Evolutionary conservation across 148 eudicot species (phyloP).

Genomic region (Vaccinium vitisidaea): DNA sequence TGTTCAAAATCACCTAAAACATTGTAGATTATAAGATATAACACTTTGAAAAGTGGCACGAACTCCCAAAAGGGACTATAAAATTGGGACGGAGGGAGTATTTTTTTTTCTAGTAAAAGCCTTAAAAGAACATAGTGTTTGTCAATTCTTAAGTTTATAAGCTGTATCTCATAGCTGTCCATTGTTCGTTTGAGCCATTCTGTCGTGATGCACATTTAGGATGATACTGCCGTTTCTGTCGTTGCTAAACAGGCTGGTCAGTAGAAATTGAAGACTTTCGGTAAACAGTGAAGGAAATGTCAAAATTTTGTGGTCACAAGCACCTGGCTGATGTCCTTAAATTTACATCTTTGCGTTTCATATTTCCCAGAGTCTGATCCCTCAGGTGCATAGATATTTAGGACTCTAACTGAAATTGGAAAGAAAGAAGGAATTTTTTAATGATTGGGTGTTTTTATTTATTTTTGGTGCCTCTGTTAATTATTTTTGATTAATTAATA

Average conservation of each 20-base stretch:
- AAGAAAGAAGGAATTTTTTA: neutral
- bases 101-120: too few species aligned
- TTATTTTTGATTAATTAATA: neutral
- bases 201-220: neutral
- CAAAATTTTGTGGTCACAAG: neutral
- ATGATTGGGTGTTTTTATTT: neutral
- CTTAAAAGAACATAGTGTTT: too few species aligned
- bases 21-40: too few species aligned
- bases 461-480: neutral
- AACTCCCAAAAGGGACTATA: too few species aligned
- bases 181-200: neutral
- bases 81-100: too few species aligned
- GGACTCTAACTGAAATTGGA: neutral
- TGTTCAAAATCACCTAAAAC: too few species aligned
- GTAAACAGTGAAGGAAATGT: neutral
- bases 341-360: neutral
- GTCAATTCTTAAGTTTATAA: neutral
- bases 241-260: neutral
- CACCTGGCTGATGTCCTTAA: neutral
- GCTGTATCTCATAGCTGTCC: neutral
- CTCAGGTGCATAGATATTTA: neutral
- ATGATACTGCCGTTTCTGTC: neutral
- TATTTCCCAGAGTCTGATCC: neutral
- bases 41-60: too few species aligned
- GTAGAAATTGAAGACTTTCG: neutral